phyloP scores from a whole-genome alignment of 2,329 filamentous ascomycete species.

The Aspergillus novoparasiticus region DNA sequence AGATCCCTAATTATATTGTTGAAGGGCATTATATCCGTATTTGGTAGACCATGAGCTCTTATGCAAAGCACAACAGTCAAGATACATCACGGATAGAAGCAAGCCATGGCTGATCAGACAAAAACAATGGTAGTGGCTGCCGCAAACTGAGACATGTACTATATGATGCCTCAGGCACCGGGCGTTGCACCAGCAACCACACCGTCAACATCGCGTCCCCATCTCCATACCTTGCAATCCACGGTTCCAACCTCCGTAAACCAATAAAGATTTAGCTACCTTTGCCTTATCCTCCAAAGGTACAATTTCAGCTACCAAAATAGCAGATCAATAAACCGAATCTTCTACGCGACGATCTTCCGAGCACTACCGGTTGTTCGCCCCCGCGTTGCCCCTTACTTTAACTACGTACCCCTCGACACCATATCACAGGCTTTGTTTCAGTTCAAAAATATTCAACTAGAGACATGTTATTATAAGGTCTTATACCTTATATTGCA shows the following conservation, averaged over 20 bases:
- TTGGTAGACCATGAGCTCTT: neutral
- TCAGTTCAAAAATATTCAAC: neutral
- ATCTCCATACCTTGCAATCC: constrained; percentile 9
- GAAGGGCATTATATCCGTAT: neutral
- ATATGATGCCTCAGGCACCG: constrained; percentile 14
- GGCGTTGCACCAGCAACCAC: constrained; percentile 23
- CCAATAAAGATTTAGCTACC: constrained; percentile 4
- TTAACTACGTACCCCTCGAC: constrained; percentile 13
- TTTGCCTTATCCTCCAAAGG: neutral
- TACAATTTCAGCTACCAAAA: neutral
- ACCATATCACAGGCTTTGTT: neutral
- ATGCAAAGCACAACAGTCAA: neutral
- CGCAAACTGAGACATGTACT: neutral
- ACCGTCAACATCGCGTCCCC: constrained; percentile 25
- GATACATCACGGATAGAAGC: neutral
- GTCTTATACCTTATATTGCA: neutral
- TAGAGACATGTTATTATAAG: constrained; percentile 1
- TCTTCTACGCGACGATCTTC: neutral
- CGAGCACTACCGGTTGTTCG: constrained; percentile 7
- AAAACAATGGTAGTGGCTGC: neutral
- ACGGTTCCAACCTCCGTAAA: constrained; percentile 3
- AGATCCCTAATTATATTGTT: neutral
- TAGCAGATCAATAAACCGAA: constrained; percentile 2
- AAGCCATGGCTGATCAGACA: neutral
- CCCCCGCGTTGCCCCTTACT: constrained; percentile 13